A percentile compares a stretch with the other conserved stretches of the same genome.
Conservation (phyloP, 2,329 filamentous ascomycete genomes). For the Penicillium janthinellum region DNA sequence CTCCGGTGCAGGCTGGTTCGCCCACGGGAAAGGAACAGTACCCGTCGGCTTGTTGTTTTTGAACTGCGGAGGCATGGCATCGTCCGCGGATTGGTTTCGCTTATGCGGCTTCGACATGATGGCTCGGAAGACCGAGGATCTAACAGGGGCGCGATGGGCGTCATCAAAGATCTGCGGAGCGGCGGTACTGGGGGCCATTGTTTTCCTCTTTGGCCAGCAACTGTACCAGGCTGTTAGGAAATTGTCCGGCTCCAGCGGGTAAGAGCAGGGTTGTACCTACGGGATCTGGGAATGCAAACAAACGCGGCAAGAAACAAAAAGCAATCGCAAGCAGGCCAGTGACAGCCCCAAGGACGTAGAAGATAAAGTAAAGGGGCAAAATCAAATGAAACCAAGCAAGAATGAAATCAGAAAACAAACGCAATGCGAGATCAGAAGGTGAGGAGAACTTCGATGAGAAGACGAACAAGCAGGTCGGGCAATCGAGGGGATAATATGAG, state of each 20-base stretch:
- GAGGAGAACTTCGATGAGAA: conserved; percentile 10
- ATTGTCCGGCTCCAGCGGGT: conserved; percentile 14
- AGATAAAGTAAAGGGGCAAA: neutral
- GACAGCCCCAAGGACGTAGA: neutral
- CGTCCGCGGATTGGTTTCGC: conserved; percentile 47
- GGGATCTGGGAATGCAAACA: conserved; percentile 21
- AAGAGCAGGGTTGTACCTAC: conserved; percentile 22
- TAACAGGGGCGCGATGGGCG: conserved; percentile 36
- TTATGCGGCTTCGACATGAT: conserved; percentile 56
- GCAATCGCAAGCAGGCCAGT: conserved; percentile 6
- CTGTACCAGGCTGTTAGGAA: conserved; percentile 20
- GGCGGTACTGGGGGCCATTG: conserved; percentile 38
- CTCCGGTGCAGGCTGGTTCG: conserved; percentile 52
- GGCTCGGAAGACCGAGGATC: conserved; percentile 54
- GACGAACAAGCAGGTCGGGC: conserved; percentile 21
- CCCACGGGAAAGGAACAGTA: conserved; percentile 43
- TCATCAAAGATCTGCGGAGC: conserved; percentile 42
- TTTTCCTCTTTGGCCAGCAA: conserved; percentile 35
- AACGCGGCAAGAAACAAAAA: conserved; percentile 13
- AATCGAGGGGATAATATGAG: conserved; percentile 33
- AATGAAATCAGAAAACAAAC: conserved; percentile 12
- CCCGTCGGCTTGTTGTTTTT: conserved; percentile 48
- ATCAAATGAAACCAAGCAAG: conserved; percentile 2
- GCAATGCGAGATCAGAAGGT: conserved; percentile 15
- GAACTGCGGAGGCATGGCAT: conserved; percentile 25